Evolutionary conservation across 768 basidiomycete species (phyloP).

Genomic region (Amanita pallidorosea): DNA sequence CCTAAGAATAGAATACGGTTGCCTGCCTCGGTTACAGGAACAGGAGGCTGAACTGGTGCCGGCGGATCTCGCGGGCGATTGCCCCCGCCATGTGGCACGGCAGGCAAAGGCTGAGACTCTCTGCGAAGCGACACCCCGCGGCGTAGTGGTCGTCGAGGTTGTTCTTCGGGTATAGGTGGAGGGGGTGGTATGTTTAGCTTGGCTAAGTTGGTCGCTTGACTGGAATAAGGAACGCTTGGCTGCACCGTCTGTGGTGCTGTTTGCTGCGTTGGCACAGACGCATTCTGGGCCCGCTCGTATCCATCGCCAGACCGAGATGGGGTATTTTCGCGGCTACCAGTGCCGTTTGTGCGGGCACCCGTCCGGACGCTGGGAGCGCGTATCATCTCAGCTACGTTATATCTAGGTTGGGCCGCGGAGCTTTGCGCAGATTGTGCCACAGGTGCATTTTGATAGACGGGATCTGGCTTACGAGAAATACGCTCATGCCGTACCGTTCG

Average conservation of each 20-base stretch:
- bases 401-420: slow-evolving; percentile 11
- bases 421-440: neutral
- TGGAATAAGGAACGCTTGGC: neutral
- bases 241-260: neutral
- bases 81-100: neutral
- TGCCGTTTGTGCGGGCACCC: neutral
- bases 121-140: slow-evolving; percentile 2
- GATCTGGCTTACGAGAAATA: slow-evolving; percentile 3
- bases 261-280: neutral
- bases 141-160: neutral
- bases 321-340: neutral
- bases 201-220: neutral
- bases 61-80: neutral
- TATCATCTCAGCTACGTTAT: slow-evolving; percentile 5
- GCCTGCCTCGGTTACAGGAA: slow-evolving; percentile 4
- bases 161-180: slow-evolving; percentile 3
- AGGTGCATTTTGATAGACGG: slow-evolving; percentile 1
- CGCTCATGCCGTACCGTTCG: neutral
- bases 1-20: slow-evolving; percentile 4
- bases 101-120: slow-evolving; percentile 4
- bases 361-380: neutral
- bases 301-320: neutral
- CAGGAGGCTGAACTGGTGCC: neutral
- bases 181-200: neutral
- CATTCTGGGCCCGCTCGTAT: neutral